Conservation (phyloP, 2,329 filamentous ascomycete genomes). For the Aspergillus amoenus region DNA sequence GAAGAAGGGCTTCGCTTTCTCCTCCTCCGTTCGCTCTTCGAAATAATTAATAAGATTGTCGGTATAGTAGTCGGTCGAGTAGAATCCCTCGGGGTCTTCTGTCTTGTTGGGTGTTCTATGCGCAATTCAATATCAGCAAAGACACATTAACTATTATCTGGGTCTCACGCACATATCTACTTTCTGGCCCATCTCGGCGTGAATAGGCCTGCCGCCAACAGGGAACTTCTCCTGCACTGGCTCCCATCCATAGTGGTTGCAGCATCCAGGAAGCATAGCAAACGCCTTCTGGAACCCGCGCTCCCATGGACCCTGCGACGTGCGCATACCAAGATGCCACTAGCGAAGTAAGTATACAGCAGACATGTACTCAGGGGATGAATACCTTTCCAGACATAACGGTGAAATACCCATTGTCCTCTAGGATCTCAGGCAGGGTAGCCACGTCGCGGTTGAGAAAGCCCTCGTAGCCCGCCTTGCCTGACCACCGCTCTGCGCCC, state of each 20-base stretch:
- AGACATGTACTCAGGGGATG: no score
- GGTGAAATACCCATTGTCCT: constrained; percentile 36
- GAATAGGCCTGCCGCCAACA: constrained; percentile 7
- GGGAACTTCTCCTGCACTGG: constrained; percentile 8
- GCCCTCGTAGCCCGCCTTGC: constrained; percentile 36
- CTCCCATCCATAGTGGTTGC: constrained; percentile 40
- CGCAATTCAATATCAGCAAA: neutral
- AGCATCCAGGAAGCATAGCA: constrained; percentile 28
- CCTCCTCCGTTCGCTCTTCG: constrained; percentile 31
- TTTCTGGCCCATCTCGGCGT: constrained; percentile 8
- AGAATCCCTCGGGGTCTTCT: constrained; percentile 25
- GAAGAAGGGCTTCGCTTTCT: constrained; percentile 48
- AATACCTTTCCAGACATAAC: constrained; percentile 34
- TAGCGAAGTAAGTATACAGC: neutral
- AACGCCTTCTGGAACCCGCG: constrained; percentile 33
- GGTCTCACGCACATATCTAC: constrained; percentile 16
- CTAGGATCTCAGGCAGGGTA: constrained; percentile 35
- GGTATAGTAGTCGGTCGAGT: constrained; percentile 32
- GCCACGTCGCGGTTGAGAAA: constrained; percentile 36
- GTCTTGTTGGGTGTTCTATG: constrained; percentile 2
- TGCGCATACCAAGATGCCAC: constrained; percentile 36
- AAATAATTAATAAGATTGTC: constrained; percentile 27
- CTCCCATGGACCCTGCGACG: constrained; percentile 24
- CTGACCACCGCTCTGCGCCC: neutral
- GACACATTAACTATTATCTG: constrained; percentile 3